Base-by-base conservation (phyloP, 23 red algal genomes). In the Gracilaria domingensis region DNA sequence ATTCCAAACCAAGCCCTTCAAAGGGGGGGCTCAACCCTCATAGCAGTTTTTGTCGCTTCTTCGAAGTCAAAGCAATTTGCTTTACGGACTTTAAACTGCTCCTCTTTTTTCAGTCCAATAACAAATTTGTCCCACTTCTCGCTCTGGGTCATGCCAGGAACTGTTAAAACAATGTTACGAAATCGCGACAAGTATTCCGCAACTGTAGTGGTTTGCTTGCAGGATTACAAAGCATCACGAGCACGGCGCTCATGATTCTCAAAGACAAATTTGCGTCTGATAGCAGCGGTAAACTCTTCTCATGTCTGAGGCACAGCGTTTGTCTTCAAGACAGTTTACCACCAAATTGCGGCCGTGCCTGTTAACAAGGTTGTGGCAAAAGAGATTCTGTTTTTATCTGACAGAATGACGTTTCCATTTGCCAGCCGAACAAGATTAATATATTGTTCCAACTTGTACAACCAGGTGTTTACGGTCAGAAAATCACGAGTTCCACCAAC, bases 51-150 rank as follows among this genome's bases (percentile, higher is more conserved):
- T 12, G 59, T 64, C 8, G 69, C 69, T 21, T 74, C 28, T 4
- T 74, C 35, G 21, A 29, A 74, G 17, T 39, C 40, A 14, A 29
- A 18, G 30, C 5, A 74, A 33, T 74, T 47, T 4, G 35, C 5
- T 5, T 74, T 74, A 29, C 69, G 69, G 4, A 29, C 21, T 29
- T 74, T 23, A 33, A 74, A 33, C 24, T 39, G 36, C 4, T 14
- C 20, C 20, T 45, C 45, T 3, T 12, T 8, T 32, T 77, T 35
- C 21, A 77, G 33, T 42, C 34, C 72, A 16, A 18, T 51, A 21
- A 77, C 72, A 29, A 77, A 77, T 42, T 77, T 77, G 42, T 77
- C 72, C 72, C 42, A 45, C 30, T 54, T 88, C 38, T 88, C 42
- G 20, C 23, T 18, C n/a, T 23, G 45, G 18, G 35, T 74, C 33